Base-by-base conservation (phyloP, 495 filamentous ascomycete genomes). In the Tuber microsphaerosporum region DNA sequence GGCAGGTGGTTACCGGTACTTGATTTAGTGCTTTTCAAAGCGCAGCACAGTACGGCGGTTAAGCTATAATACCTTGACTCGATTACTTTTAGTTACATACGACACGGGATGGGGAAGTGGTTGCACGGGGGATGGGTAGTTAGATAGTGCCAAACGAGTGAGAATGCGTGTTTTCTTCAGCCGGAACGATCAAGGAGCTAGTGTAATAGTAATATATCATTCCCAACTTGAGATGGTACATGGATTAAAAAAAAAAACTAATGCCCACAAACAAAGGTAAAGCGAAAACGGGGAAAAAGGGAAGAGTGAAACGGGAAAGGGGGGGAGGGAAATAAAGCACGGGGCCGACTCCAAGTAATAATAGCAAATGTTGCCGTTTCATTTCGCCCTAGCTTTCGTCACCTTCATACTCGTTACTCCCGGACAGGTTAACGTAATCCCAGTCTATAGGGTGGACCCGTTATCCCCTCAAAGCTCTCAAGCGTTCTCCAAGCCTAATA, bases 391-490 rank as follows among this genome's bases (percentile, higher is more conserved):
- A 65, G 56, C 56, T 17, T 16, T 65, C 45, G 19, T 46, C 72
- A 44, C 42, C 42, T 39, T 71, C n/a, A 74, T 72, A 74, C 34
- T 31, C 39, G 39, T 71, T 71, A 45, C 74, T 39, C 26, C 42
- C 70, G 48, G 4, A 34, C 42, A 71, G 42, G 34, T 51, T 37
- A 51, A 56, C 37, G 41, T 46, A 43, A 74, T 39, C 45, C 56
- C 31, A 37, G 69, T 44, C 37, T 26, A 69, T 69, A 26, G 34
- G 6, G 26, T 51, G 42, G 41, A 39, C 39, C 26, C 31, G 45
- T 56, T 78, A 82, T 71, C 75, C 76, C 42, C 82, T 83, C 80
- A 82, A 73, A 71, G 80, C 80, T 51, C 82, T 82, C 75, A 83
- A 78, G 45, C 82, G 71, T 73, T 81, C 74, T 44, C 79, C 79